phyloP scores from a whole-genome alignment of 1,284 basidiomycete genomes.

The Ganoderma boninense region DNA sequence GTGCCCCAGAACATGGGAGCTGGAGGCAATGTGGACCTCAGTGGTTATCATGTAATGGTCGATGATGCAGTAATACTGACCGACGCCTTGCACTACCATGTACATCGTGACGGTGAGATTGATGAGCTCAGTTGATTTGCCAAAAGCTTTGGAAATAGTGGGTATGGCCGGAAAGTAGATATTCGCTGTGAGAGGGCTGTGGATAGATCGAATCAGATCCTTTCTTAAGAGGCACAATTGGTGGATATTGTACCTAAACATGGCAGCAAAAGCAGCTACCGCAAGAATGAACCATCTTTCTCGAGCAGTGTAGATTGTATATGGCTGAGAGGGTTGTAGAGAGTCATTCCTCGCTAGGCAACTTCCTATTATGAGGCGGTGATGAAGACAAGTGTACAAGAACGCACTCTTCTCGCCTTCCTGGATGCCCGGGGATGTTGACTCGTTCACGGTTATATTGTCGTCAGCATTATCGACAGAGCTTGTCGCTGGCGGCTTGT shows the following conservation, averaged over 20 bases:
- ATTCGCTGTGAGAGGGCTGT: constrained; percentile 75
- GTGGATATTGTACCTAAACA: constrained; percentile 62
- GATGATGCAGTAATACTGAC: constrained; percentile 44
- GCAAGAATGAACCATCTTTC: constrained; percentile 78
- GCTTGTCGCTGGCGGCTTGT: background rate
- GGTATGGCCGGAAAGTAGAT: constrained; percentile 85
- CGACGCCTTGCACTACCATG: constrained; percentile 79
- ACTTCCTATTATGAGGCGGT: background rate
- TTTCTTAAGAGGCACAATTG: background rate
- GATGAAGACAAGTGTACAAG: background rate
- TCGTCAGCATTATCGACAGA: background rate
- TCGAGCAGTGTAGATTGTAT: constrained; percentile 59
- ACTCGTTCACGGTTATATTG: background rate
- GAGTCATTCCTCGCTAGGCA: constrained; percentile 7
- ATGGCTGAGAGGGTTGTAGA: constrained; percentile 42
- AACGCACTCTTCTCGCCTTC: background rate
- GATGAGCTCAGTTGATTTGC: constrained; percentile 71
- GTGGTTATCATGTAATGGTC: background rate
- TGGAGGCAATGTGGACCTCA: constrained; percentile 23
- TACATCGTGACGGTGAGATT: constrained; percentile 84
- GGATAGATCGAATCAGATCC: background rate
- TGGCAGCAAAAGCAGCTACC: constrained; percentile 61
- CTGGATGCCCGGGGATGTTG: background rate
- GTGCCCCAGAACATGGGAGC: constrained; percentile 57
- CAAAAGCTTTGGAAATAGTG: constrained; percentile 64